These are phyloP conservation scores for Leptodontidium sp. DNA, from an alignment of 2,329 filamentous ascomycete species.

Conservation along the genomic window DNA sequence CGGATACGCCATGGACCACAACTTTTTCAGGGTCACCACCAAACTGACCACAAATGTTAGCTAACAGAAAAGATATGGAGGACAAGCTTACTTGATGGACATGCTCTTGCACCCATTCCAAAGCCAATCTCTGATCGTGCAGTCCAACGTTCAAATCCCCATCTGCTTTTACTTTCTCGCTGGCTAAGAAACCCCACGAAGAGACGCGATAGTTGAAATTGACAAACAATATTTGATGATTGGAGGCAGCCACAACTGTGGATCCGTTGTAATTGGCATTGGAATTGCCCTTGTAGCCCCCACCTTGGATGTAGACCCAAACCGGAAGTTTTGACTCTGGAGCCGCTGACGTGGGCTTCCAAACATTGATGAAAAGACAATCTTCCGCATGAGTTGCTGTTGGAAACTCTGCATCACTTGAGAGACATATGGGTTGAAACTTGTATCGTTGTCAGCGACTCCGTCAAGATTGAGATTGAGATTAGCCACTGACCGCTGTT, in stretches of 20 bases:
- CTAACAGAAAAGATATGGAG: background rate
- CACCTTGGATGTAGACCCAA: slow-evolving; percentile 61
- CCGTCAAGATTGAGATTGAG: background rate
- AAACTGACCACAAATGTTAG: slow-evolving; percentile 46
- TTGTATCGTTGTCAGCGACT: background rate
- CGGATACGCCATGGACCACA: slow-evolving; percentile 64
- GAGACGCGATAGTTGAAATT: slow-evolving; percentile 72
- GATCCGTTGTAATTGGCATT: slow-evolving; percentile 62
- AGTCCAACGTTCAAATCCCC: slow-evolving; percentile 70
- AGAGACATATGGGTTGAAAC: slow-evolving; percentile 57
- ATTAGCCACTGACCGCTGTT: slow-evolving; percentile 27
- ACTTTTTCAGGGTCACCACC: slow-evolving; percentile 62
- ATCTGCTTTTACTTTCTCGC: slow-evolving; percentile 60
- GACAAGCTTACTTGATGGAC: slow-evolving; percentile 51
- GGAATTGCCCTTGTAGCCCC: slow-evolving; percentile 56
- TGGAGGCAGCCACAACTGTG: slow-evolving; percentile 59
- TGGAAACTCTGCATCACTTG: slow-evolving; percentile 42
- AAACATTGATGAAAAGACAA: slow-evolving; percentile 57
- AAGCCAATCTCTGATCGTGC: slow-evolving; percentile 66
- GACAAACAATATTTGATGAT: slow-evolving; percentile 60
- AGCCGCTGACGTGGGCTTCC: slow-evolving; percentile 52
- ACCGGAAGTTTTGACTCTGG: slow-evolving; percentile 56
- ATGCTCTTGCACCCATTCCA: slow-evolving; percentile 69
- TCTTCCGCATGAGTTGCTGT: slow-evolving; percentile 50
- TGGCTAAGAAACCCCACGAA: slow-evolving; percentile 67